These are phyloP conservation scores for Cucurbitaria berberidis DNA, from an alignment of 2,329 filamentous ascomycete genomes.

Conservation along the genomic window DNA sequence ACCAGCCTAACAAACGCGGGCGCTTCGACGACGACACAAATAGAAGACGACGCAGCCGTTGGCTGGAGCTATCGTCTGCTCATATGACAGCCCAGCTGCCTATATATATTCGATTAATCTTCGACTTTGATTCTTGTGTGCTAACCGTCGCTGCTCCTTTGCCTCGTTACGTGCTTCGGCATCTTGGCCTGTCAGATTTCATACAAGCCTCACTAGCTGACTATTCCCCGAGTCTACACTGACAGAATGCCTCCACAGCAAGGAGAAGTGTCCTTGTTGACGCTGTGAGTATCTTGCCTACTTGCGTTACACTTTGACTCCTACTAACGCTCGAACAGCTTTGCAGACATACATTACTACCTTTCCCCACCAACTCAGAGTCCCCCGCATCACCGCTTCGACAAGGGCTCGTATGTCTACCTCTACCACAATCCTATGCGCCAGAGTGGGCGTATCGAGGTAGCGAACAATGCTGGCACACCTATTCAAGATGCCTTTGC, in stretches of 20 bases:
- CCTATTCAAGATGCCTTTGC: conserved; percentile 81
- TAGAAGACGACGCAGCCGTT: conserved; percentile 35
- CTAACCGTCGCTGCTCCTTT: conserved; percentile 14
- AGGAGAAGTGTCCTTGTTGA: conserved; percentile 55
- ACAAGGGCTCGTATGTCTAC: conserved; percentile 80
- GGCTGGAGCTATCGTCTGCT: conserved; percentile 18
- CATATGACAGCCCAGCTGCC: conserved; percentile 15
- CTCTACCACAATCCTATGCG: conserved; percentile 75
- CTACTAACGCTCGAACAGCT: conserved; percentile 57
- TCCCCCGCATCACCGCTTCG: conserved; percentile 80
- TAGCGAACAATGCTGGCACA: conserved; percentile 76
- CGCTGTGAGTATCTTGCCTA: conserved; percentile 50
- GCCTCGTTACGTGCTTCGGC: conserved; percentile 2
- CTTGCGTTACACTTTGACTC: too few species aligned
- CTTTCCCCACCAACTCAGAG: conserved; percentile 70
- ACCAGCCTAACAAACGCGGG: conserved; percentile 28
- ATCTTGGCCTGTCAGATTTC: conserved; percentile 9
- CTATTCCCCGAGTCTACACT: conserved; percentile 8
- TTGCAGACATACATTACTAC: conserved; percentile 80
- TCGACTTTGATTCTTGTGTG: conserved; percentile 15
- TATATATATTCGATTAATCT: conserved; percentile 29
- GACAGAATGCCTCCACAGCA: conserved; percentile 55
- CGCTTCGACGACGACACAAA: conserved; percentile 46
- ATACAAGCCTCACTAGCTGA: conserved; percentile 16
- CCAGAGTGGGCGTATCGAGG: conserved; percentile 72